A percentile compares a stretch with the other conserved stretches of the same genome.
phyloP scores from a whole-genome alignment of 176 grass and related monocot genomes.

The Pharus latifolius region DNA sequence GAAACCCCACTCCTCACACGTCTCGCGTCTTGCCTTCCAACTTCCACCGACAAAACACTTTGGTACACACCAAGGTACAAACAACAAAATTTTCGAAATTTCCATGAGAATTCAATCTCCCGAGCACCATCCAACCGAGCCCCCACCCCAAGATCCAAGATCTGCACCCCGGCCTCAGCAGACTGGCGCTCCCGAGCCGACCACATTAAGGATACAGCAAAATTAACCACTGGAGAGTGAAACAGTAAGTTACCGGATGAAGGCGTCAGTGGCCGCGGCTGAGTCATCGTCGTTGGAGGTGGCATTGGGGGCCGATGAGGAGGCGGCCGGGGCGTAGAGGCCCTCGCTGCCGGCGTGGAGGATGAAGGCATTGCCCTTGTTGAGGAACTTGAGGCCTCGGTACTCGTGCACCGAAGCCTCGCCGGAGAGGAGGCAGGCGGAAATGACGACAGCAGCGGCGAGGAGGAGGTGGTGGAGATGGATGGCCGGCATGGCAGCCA shows the following conservation, averaged over 20 bases:
- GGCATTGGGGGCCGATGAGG: constrained; percentile 23
- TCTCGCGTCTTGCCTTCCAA: neutral
- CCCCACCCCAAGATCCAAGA: constrained; percentile 8
- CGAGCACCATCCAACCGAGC: neutral
- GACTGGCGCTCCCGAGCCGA: neutral
- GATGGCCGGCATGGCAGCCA: constrained; percentile 20
- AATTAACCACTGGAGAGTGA: neutral
- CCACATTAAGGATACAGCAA: neutral
- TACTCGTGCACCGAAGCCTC: constrained; percentile 95
- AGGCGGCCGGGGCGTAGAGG: constrained; percentile 54
- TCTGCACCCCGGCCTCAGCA: neutral
- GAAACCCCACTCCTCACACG: too few species aligned
- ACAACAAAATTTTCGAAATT: neutral
- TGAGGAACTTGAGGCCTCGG: constrained; percentile 48
- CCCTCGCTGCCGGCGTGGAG: constrained; percentile 95
- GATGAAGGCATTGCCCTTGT: constrained; percentile 88
- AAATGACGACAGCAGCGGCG: neutral
- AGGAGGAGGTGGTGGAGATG: constrained; percentile 1
- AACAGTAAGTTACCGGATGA: constrained; percentile 70
- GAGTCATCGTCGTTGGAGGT: constrained; percentile 16
- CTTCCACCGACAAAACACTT: neutral
- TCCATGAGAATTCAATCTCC: neutral
- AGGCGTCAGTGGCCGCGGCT: constrained; percentile 36
- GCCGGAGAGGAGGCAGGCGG: constrained; percentile 14
- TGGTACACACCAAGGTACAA: neutral